Percentiles rank a stretch among this genome's conserved stretches.
phyloP scores from a whole-genome alignment of 352 stramenopile genomes.

The Pythium folliculosum region DNA sequence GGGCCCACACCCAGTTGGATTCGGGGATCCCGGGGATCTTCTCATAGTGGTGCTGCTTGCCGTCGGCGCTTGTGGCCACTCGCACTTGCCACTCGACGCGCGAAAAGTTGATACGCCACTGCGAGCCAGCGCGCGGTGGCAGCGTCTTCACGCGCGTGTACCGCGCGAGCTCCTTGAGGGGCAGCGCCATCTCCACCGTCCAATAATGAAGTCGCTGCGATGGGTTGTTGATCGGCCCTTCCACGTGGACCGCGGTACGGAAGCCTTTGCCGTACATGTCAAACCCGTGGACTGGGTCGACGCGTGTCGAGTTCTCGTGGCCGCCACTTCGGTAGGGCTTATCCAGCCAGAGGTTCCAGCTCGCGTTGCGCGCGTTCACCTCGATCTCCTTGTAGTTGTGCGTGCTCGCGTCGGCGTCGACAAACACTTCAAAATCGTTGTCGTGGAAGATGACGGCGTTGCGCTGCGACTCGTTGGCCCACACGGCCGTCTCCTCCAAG shows the following conservation, averaged over 20 bases:
- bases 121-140: constrained; percentile 39
- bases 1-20: constrained; percentile 90
- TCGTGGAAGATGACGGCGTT: constrained; percentile 83
- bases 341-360: constrained; percentile 90
- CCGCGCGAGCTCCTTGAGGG: constrained; percentile 53
- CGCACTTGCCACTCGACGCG: constrained; percentile 77
- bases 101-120: constrained; percentile 90
- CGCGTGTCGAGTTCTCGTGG: constrained; percentile 78
- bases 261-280: constrained; percentile 64
- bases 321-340: constrained; percentile 84
- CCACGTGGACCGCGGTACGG: constrained; percentile 48
- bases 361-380: constrained; percentile 86
- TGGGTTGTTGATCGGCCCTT: constrained; percentile 67
- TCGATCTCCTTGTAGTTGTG: constrained; percentile 93
- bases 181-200: constrained; percentile 82
- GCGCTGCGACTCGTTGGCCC: constrained; percentile 64
- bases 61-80: constrained; percentile 21
- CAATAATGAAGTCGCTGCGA: constrained; percentile 63
- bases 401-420: constrained; percentile 72
- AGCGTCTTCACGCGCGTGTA: constrained; percentile 35
- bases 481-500: constrained; percentile 65
- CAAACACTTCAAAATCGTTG: constrained; percentile 93
- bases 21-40: constrained; percentile 50
- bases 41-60: constrained; percentile 34
- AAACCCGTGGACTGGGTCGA: constrained; percentile 65